A percentile compares a stretch with the other conserved stretches of the same genome.
Conservation (phyloP, 2,329 filamentous ascomycete genomes). For the Catunica adiposa region DNA sequence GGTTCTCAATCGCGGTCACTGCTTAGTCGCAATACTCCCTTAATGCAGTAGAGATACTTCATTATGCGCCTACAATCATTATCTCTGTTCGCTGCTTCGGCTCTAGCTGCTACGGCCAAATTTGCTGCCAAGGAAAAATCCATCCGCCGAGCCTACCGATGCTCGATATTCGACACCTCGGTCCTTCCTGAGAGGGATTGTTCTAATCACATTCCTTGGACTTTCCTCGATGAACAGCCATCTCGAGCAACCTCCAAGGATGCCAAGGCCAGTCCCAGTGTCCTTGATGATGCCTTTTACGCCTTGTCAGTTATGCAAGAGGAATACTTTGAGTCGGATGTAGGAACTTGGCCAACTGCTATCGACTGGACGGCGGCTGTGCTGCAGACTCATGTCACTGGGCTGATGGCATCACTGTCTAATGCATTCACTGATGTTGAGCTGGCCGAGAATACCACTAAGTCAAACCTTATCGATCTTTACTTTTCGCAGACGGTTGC, state of each 20-base stretch:
- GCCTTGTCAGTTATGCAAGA: conserved; percentile 63
- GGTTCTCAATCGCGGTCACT: background rate
- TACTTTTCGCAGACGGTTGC: conserved; percentile 63
- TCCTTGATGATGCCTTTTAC: conserved; percentile 36
- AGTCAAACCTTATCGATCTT: conserved; percentile 65
- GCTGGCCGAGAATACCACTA: conserved; percentile 29
- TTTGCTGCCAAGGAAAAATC: conserved; percentile 3
- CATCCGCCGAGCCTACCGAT: conserved; percentile 9
- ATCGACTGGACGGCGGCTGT: conserved; percentile 95
- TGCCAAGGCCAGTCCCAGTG: conserved; percentile 15
- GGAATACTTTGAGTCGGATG: conserved; percentile 58
- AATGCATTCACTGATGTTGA: conserved; percentile 31
- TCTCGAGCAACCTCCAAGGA: background rate
- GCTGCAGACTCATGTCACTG: conserved; percentile 61
- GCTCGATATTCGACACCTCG: conserved; percentile 15
- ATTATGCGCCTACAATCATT: background rate
- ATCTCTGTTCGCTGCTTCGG: background rate
- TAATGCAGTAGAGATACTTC: background rate
- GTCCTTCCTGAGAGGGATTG: conserved; percentile 12
- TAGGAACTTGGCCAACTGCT: conserved; percentile 66
- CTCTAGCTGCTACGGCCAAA: conserved; percentile 7
- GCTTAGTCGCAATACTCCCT: background rate
- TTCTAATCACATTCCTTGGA: conserved; percentile 3
- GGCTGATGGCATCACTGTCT: conserved; percentile 55
- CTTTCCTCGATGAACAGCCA: conserved; percentile 13